Conservation (phyloP, 2,329 filamentous ascomycete species). For the Xylariaceae sp. region DNA sequence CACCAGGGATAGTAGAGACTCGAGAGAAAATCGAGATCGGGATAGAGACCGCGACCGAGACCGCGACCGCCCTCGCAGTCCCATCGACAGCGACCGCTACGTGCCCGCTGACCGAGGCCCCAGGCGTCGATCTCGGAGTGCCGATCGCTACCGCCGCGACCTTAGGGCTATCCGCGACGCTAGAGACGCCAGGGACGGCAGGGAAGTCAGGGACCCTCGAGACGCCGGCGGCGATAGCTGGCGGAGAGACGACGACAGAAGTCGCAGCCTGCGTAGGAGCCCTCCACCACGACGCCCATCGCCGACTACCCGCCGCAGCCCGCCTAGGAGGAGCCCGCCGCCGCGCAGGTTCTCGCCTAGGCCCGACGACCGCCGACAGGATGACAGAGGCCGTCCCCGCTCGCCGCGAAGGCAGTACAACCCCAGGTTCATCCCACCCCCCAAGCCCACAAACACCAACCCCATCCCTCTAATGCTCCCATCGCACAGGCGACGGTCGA, state of each 20-base stretch:
- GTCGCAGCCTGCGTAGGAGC: constrained; percentile 35
- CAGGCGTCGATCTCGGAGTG: constrained; percentile 40
- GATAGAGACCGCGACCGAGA: neutral
- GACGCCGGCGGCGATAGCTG: constrained; percentile 31
- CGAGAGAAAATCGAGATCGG: too few relatives aligned
- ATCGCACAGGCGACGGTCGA: constrained; percentile 46
- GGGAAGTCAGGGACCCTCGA: constrained; percentile 13
- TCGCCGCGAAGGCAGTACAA: constrained; percentile 39
- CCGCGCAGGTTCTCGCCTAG: constrained; percentile 36
- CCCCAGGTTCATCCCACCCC: constrained; percentile 32
- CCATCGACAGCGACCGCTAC: constrained; percentile 38
- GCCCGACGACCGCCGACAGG: constrained; percentile 15
- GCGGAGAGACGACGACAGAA: constrained; percentile 36
- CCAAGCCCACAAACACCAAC: constrained; percentile 23
- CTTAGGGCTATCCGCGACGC: constrained; percentile 19
- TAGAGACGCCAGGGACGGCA: constrained; percentile 2
- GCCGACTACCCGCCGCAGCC: constrained; percentile 28
- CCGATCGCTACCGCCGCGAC: constrained; percentile 37
- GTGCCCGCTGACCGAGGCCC: constrained; percentile 37
- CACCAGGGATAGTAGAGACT: too few relatives aligned
- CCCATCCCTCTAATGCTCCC: constrained; percentile 25
- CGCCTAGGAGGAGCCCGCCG: constrained; percentile 32
- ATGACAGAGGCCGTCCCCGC: constrained; percentile 36
- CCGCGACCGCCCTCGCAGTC: constrained; percentile 34
- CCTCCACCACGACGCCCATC: constrained; percentile 36